Conservation (phyloP, 768 basidiomycete genomes). For the Erythrobasidium yunnanense region DNA sequence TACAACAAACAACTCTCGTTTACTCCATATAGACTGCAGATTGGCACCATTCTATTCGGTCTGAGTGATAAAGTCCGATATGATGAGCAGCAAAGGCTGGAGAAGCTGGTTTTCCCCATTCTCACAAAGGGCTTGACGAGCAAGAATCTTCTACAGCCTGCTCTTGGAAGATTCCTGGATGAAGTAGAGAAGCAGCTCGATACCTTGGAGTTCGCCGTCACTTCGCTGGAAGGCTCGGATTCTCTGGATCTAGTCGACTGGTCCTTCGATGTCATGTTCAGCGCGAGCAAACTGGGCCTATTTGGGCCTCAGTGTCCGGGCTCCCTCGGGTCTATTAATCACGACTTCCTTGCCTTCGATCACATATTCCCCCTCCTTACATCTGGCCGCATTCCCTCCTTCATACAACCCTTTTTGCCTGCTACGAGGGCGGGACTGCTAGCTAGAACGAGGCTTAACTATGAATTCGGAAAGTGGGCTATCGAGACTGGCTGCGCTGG, state of each 20-base stretch:
- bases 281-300: conserved; percentile 1
- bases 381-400: conserved; percentile 22
- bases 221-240: not conserved
- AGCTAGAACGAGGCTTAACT: not conserved
- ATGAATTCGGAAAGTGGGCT: conserved; percentile 17
- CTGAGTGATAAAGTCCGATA: not conserved
- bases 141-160: not conserved
- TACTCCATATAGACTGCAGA: conserved; percentile 28
- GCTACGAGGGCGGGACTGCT: conserved; percentile 1
- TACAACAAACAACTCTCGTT: conserved; percentile 22
- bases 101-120: conserved; percentile 22
- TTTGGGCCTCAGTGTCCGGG: conserved; percentile 27
- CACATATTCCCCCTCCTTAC: conserved; percentile 31
- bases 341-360: conserved; percentile 30
- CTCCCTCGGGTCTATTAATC: not conserved
- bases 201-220: not conserved
- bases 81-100: not conserved
- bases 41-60: conserved; percentile 28
- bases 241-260: conserved; percentile 10
- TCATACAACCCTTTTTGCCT: not conserved
- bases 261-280: conserved; percentile 24
- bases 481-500: conserved; percentile 26
- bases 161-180: conserved; percentile 22
- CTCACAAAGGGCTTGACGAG: conserved; percentile 26
- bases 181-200: conserved; percentile 12